These are phyloP conservation scores for Cyberlindnera japonica DNA, from an alignment of 805 yeast species.

Conservation along the genomic window DNA sequence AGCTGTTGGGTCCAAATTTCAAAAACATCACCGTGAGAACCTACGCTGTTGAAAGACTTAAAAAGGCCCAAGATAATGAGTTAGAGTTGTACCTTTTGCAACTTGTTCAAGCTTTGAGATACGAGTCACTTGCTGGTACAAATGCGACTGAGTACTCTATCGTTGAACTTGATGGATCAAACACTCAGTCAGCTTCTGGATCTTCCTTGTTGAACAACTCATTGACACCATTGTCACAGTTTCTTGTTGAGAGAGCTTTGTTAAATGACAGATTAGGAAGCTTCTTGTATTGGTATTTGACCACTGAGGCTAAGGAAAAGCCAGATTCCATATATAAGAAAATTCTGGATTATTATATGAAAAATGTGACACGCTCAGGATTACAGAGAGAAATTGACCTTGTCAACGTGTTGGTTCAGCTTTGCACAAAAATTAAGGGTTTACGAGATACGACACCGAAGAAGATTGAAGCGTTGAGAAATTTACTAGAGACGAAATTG, in stretches of 20 bases:
- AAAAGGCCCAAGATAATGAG: constrained; percentile 75
- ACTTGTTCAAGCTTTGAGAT: constrained; percentile 85
- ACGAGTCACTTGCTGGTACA: constrained; percentile 43
- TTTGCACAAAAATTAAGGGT: constrained; percentile 61
- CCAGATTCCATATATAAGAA: constrained; percentile 42
- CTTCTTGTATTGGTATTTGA: constrained; percentile 87
- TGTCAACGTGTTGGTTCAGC: constrained; percentile 57
- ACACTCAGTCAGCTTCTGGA: constrained; percentile 16
- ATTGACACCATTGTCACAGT: constrained; percentile 65
- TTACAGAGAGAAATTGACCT: constrained; percentile 64
- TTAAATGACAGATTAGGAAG: constrained; percentile 67
- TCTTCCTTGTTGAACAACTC: constrained; percentile 22
- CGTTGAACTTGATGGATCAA: constrained; percentile 30
- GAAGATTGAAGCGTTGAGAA: constrained; percentile 66
- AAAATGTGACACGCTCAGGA: constrained; percentile 29
- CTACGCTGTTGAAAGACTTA: constrained; percentile 82
- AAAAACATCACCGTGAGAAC: constrained; percentile 70
- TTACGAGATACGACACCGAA: constrained; percentile 74
- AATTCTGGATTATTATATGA: constrained; percentile 43
- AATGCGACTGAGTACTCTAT: constrained; percentile 35
- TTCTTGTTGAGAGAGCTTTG: constrained; percentile 69
- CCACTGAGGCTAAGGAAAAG: constrained; percentile 79
- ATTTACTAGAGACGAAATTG: constrained; percentile 34
- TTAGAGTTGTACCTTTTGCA: constrained; percentile 79
- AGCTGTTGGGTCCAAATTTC: constrained; percentile 75